These are phyloP conservation scores for Groenewaldozyma salmanticensis DNA, from an alignment of 805 yeast genomes.

Conservation along the genomic window DNA sequence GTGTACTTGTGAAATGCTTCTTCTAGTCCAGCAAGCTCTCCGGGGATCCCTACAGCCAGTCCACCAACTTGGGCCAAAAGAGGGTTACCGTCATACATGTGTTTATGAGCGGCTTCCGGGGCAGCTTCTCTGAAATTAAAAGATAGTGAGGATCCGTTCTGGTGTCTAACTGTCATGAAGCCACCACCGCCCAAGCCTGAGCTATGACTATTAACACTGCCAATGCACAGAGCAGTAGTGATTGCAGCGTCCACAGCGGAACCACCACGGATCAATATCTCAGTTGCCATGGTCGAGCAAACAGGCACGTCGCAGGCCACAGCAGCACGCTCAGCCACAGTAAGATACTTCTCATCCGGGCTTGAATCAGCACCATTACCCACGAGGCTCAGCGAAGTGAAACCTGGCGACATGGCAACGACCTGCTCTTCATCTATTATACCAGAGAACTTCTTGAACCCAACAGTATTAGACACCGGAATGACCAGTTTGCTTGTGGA, in stretches of 20 bases:
- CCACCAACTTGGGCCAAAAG: constrained; percentile 67
- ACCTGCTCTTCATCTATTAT: no score
- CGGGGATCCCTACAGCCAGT: constrained; percentile 82
- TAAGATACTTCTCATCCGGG: constrained; percentile 12
- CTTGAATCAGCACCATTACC: constrained; percentile 2
- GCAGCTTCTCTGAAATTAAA: constrained; percentile 89
- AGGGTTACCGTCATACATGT: constrained; percentile 49
- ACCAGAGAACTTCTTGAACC: no score
- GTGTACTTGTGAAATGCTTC: constrained; percentile 52
- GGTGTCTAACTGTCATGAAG: constrained; percentile 44
- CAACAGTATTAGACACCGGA: no score
- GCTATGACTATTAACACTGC: constrained; percentile 69
- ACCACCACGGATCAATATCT: constrained; percentile 46
- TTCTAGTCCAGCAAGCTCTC: constrained; percentile 80
- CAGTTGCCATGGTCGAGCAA: constrained; percentile 56
- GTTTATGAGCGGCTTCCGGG: constrained; percentile 48
- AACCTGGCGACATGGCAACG: no score
- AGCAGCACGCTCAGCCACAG: constrained; percentile 29
- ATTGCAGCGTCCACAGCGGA: constrained; percentile 93
- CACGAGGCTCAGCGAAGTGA: no score
- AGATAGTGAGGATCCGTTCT: constrained; percentile 41
- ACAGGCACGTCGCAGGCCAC: constrained; percentile 56
- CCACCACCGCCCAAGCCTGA: constrained; percentile 95
- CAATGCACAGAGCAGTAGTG: constrained; percentile 81
- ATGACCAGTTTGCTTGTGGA: no score